A percentile compares a stretch with the other conserved stretches of the same genome.
Conservation (phyloP, 1,284 basidiomycete species). For the Erythrobasidium hasegawianum region DNA sequence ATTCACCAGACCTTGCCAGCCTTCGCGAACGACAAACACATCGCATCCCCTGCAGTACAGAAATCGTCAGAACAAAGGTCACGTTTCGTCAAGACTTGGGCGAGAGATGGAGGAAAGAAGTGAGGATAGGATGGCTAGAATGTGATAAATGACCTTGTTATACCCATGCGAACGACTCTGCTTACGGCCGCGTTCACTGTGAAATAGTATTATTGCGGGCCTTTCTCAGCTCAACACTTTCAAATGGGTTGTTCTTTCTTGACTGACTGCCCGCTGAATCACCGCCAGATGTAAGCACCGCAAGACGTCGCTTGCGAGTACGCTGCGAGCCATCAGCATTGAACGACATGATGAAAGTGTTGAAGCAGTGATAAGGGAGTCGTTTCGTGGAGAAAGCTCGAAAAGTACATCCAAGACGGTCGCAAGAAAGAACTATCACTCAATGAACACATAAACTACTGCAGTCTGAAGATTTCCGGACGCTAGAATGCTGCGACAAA, state of each 20-base stretch:
- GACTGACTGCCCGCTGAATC: slow-evolving; percentile 73
- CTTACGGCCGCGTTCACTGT: slow-evolving; percentile 85
- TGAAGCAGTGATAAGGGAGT: background rate
- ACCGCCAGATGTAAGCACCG: slow-evolving; percentile 91
- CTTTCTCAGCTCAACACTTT: slow-evolving; percentile 48
- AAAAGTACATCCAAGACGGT: background rate
- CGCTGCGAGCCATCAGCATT: slow-evolving; percentile 7
- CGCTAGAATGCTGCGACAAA: too few species aligned
- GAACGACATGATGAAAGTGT: slow-evolving; percentile 14
- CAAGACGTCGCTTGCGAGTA: slow-evolving; percentile 53
- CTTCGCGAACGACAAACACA: slow-evolving; percentile 89
- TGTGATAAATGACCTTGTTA: slow-evolving; percentile 65
- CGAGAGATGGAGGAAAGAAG: background rate
- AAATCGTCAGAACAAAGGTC: background rate
- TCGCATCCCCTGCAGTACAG: slow-evolving; percentile 84
- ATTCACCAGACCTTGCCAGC: slow-evolving; percentile 83
- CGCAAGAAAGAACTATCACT: too few species aligned
- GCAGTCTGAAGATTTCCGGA: too few species aligned
- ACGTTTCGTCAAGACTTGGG: background rate
- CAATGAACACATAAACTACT: too few species aligned
- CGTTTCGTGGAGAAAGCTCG: too few species aligned
- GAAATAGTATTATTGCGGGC: too few species aligned
- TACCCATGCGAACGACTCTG: slow-evolving; percentile 80
- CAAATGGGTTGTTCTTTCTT: too few species aligned
- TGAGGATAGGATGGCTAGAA: slow-evolving; percentile 4